phyloP scores from a whole-genome alignment of 108 stramenopile genomes.

The Fistulifera pelliculosa region DNA sequence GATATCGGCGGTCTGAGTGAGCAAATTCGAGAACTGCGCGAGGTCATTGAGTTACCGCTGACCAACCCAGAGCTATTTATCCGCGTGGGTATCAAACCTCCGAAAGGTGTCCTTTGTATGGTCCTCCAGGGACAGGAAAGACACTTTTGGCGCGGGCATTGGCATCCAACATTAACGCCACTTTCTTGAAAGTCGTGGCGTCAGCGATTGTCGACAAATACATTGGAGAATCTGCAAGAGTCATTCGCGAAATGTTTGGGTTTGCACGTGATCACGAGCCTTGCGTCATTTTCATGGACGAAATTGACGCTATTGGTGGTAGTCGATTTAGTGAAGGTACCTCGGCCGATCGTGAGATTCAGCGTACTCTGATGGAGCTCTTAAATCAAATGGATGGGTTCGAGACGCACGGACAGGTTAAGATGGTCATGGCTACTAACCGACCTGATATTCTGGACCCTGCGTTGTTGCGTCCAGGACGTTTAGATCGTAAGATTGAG shows the following conservation, averaged over 20 bases:
- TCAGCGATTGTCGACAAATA: slow-evolving; percentile 99
- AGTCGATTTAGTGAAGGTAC: slow-evolving; percentile 95
- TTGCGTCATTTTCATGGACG: slow-evolving; percentile 99
- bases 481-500: slow-evolving; percentile 99
- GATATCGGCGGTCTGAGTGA: slow-evolving; percentile 96
- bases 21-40: slow-evolving; percentile 95
- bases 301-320: slow-evolving; percentile 98
- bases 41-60: slow-evolving; percentile 97
- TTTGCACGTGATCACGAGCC: slow-evolving; percentile 95
- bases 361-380: slow-evolving; percentile 98
- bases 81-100: slow-evolving; percentile 97
- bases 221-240: slow-evolving; percentile 97
- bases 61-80: slow-evolving; percentile 98
- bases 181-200: slow-evolving; percentile 96
- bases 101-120: slow-evolving; percentile 84
- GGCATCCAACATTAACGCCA: slow-evolving; percentile 94
- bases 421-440: slow-evolving; percentile 99
- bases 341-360: slow-evolving; percentile 95
- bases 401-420: slow-evolving; percentile 91
- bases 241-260: slow-evolving; percentile 99
- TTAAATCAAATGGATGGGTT: slow-evolving; percentile 99
- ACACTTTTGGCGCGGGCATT: slow-evolving; percentile 91
- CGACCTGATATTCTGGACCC: slow-evolving; percentile 99
- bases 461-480: slow-evolving; percentile 95
- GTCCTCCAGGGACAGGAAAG: slow-evolving; percentile 92